Evolutionary conservation across 176 grass and related monocot genomes (phyloP), one percentile per base, ranked within the genome.

Genomic region (Carex littledalei): DNA sequence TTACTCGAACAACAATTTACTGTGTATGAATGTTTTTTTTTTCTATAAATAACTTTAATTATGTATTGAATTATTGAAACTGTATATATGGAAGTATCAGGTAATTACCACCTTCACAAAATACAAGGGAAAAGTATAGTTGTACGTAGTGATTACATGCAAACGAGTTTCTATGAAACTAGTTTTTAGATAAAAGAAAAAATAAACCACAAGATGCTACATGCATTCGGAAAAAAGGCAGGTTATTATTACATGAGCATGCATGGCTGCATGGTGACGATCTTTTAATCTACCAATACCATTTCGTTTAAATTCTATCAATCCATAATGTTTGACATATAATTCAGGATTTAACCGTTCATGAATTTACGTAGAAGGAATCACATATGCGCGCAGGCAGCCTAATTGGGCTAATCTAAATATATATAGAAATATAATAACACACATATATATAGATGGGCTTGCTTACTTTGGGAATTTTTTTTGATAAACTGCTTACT

Each of bases 401-500:
- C 56, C 56, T 15, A 58, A 58, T 18, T 58, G 14, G 56, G 18
- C 56, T 58, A 58, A 17, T 58, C 17, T 58, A 58, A 18, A 58
- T 58, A 58, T 1, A 47, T 9, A 47, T 9, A 45, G 43, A 45
- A 45, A 34, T 34, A 34, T 34, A 34, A 58, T 58, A 5, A 58
- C 2, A 24, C 24, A 24, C 24, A 24, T 24, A 24, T 24, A 24
- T 24, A 24, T 24, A n/a, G n/a, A n/a, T n/a, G n/a, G n/a, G n/a
- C n/a, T n/a, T n/a, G n/a, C n/a, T n/a, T n/a, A n/a, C n/a, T n/a
- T n/a, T n/a, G n/a, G n/a, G n/a, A n/a, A n/a, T n/a, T n/a, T n/a
- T n/a, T n/a, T n/a, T n/a, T n/a, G 24, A 24, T 24, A 0, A 0
- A 0, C 24, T 24, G 0, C 0, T 0, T 24, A 0, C 0, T 24